Evolutionary conservation across 305 asterid species (phyloP).

Genomic region (Solanum chacoense): DNA sequence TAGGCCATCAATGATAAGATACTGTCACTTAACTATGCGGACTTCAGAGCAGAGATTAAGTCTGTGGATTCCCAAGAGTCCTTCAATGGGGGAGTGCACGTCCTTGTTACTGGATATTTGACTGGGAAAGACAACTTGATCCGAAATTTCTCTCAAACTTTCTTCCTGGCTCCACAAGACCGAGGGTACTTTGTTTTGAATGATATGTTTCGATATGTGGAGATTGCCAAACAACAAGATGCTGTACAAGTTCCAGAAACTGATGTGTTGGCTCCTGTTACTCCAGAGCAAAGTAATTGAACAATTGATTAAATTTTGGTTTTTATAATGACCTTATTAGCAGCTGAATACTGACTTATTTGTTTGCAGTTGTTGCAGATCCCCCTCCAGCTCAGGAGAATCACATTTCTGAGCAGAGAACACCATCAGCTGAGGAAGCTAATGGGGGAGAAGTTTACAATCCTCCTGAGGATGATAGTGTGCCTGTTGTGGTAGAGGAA

Average conservation of each 20-base stretch:
- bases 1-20: conserved; percentile 70
- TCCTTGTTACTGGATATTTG: conserved; percentile 60
- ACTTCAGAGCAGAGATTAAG: conserved; percentile 49
- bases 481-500: conserved; percentile 41
- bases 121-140: conserved; percentile 39
- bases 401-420: conserved; percentile 29
- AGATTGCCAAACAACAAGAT: conserved; percentile 11
- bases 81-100: conserved; percentile 49
- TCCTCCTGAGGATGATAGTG: conserved; percentile 45
- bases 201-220: conserved; percentile 59
- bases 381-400: conserved; percentile 30
- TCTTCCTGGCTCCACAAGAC: conserved; percentile 76
- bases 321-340: background rate
- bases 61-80: conserved; percentile 67
- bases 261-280: conserved; percentile 26
- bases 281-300: conserved; percentile 38
- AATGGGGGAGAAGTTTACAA: conserved; percentile 35
- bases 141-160: conserved; percentile 54
- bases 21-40: conserved; percentile 48
- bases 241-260: conserved; percentile 18
- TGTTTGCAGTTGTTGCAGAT: conserved; percentile 4
- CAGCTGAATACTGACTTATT: background rate
- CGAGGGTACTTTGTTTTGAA: conserved; percentile 72
- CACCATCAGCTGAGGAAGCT: conserved; percentile 35
- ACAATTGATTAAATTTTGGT: background rate